Conservation (phyloP, 345 rosid species). For the Conringia planisiliqua region DNA sequence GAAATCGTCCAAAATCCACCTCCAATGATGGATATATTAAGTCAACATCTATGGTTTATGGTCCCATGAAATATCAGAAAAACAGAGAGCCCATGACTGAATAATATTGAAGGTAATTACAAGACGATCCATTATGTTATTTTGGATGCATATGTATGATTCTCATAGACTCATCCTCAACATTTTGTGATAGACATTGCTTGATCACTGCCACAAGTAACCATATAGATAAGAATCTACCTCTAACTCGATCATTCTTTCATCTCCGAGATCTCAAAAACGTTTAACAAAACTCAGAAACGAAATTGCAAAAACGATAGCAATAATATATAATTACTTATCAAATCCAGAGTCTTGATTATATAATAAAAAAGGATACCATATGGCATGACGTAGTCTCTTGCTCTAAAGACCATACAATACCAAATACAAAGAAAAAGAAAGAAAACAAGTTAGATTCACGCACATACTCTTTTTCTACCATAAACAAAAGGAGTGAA, state of each 20-base stretch:
- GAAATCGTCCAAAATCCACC: not conserved
- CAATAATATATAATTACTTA: not conserved
- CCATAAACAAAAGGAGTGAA: constrained; percentile 38
- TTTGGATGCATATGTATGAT: not conserved
- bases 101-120: not conserved
- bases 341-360: not conserved
- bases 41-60: not conserved
- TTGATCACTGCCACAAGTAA: not conserved
- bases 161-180: not conserved
- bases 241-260: not conserved
- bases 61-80: not conserved
- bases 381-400: not conserved
- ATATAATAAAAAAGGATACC: not conserved
- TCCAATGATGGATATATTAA: not conserved
- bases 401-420: constrained; percentile 17
- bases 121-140: not conserved
- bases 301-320: not conserved
- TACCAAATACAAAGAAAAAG: constrained; percentile 1
- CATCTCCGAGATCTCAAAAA: not conserved
- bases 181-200: not conserved
- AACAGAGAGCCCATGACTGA: not conserved
- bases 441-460: constrained; percentile 48
- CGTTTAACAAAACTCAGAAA: not conserved
- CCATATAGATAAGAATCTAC: not conserved
- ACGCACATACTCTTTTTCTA: constrained; percentile 61